Conservation (phyloP, 2,329 filamentous ascomycete genomes). For the Neofusicoccum ribis region DNA sequence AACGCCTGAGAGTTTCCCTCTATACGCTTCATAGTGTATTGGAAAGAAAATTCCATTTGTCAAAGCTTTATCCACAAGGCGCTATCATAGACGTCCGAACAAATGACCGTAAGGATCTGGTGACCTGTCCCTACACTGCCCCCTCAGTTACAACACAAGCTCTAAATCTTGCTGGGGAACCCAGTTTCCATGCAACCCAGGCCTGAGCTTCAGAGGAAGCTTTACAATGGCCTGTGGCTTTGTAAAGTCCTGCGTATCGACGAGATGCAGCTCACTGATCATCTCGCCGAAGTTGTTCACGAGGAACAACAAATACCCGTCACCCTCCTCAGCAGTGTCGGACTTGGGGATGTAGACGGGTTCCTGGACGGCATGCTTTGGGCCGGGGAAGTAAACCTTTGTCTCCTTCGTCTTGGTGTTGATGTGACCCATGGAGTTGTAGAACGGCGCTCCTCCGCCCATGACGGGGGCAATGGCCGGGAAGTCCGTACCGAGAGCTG, state of each 20-base stretch:
- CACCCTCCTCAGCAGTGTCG: conserved; percentile 29
- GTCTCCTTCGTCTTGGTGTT: conserved; percentile 38
- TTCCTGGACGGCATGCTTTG: conserved; percentile 28
- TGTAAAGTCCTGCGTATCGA: conserved; percentile 33
- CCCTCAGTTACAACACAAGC: not conserved
- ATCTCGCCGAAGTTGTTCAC: conserved; percentile 37
- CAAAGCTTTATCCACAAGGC: no score
- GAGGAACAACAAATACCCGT: conserved; percentile 34
- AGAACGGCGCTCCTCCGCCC: conserved; percentile 38
- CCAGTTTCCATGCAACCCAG: conserved; percentile 40
- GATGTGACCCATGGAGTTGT: conserved; percentile 51
- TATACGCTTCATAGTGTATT: no score
- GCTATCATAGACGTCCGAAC: no score
- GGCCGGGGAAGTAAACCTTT: conserved; percentile 48
- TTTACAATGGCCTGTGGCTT: conserved; percentile 35
- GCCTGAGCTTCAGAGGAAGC: conserved; percentile 35
- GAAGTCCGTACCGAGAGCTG: conserved; percentile 38
- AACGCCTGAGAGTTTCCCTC: no score
- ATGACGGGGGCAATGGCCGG: conserved; percentile 27
- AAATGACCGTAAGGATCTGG: no score
- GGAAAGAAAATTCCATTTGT: no score
- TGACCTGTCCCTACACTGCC: no score
- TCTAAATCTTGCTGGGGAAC: conserved; percentile 21
- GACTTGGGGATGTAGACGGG: not conserved
- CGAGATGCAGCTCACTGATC: conserved; percentile 39